Percentiles rank a stretch among this genome's conserved stretches.
Conservation (phyloP, 805 yeast genomes). For the Maudiozyma saulgeensis region DNA sequence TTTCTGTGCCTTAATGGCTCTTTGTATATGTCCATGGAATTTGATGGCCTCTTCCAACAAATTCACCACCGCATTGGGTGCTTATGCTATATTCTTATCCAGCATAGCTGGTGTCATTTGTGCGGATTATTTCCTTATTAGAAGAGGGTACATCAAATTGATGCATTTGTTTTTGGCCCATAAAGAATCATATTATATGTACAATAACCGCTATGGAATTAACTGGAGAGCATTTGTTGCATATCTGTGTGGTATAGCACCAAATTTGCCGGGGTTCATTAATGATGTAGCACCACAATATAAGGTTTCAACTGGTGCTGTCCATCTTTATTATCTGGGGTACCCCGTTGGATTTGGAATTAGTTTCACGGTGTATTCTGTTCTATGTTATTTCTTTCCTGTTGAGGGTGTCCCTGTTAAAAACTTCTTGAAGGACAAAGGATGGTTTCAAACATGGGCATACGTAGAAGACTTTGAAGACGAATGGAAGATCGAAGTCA, state of each 20-base stretch:
- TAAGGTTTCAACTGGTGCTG: constrained; percentile 65
- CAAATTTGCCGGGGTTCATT: constrained; percentile 33
- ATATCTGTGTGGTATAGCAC: constrained; percentile 33
- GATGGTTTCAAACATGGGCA: constrained; percentile 53
- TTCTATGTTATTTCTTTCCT: constrained; percentile 47
- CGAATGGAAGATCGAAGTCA: constrained; percentile 13
- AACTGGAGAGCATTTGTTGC: constrained; percentile 78
- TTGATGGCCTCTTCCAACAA: constrained; percentile 51
- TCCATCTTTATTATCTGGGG: constrained; percentile 61
- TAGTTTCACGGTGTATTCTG: constrained; percentile 46
- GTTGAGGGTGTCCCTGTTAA: constrained; percentile 34
- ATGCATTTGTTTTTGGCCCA: constrained; percentile 50
- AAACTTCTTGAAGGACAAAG: constrained; percentile 37
- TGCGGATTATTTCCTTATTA: constrained; percentile 48
- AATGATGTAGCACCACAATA: constrained; percentile 49
- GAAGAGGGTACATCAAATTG: constrained; percentile 56
- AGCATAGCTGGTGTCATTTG: constrained; percentile 67
- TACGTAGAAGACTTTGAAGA: constrained; percentile 56
- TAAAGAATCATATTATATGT: constrained; percentile 36
- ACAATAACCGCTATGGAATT: constrained; percentile 46
- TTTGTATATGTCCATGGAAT: constrained; percentile 74
- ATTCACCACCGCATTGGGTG: constrained; percentile 67
- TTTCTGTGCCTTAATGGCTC: constrained; percentile 58
- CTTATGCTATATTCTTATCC: constrained; percentile 70
- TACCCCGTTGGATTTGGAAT: constrained; percentile 65